These are phyloP conservation scores for Grigorovia yakushimaensis DNA, from an alignment of 805 yeast species.

Conservation along the genomic window DNA sequence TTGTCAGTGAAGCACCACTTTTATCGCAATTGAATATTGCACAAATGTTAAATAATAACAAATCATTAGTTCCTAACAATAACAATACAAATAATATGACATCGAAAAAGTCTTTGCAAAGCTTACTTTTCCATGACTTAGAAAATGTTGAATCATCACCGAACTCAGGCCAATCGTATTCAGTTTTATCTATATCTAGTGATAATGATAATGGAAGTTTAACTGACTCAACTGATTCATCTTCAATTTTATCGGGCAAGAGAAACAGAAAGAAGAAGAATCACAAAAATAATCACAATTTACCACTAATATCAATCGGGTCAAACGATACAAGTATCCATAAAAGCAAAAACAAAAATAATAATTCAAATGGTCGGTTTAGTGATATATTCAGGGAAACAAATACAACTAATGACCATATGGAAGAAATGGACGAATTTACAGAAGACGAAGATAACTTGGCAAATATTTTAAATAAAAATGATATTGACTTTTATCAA, in stretches of 20 bases:
- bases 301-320: not conserved
- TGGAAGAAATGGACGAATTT: not conserved
- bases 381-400: not conserved
- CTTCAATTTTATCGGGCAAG: constrained; percentile 7
- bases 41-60: not conserved
- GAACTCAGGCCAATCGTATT: not conserved
- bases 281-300: not conserved
- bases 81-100: not conserved
- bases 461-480: constrained; percentile 4
- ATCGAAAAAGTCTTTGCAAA: constrained; percentile 15
- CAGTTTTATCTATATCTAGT: constrained; percentile 1
- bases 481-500: constrained; percentile 17
- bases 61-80: not conserved
- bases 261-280: not conserved
- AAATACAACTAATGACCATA: not conserved
- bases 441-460: not conserved
- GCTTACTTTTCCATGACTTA: constrained; percentile 15
- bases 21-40: not conserved
- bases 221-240: not conserved
- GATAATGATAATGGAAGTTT: not conserved
- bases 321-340: not conserved
- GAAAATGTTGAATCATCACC: constrained; percentile 5
- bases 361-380: not conserved
- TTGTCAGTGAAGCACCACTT: constrained; percentile 1
- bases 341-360: not conserved